Conservation (phyloP, 495 filamentous ascomycete species). For the Podospora didyma region DNA sequence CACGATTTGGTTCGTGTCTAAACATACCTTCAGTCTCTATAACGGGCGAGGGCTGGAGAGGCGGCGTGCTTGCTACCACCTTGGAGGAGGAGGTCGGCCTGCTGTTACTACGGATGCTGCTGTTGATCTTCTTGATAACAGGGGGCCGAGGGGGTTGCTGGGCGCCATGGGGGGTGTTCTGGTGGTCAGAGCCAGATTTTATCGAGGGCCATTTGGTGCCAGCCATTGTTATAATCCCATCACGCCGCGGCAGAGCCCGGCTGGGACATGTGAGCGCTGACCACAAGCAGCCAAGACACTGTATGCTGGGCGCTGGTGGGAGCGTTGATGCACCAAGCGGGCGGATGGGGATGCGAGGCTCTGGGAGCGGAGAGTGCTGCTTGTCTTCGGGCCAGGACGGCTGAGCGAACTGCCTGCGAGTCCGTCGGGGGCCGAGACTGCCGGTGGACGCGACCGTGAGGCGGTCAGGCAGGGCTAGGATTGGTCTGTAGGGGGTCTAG, state of each 20-base stretch:
- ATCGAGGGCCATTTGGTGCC: not conserved
- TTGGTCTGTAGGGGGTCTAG: not conserved
- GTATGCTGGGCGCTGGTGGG: not conserved
- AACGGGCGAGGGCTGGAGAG: too few relatives aligned
- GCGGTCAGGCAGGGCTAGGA: not conserved
- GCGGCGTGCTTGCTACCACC: too few relatives aligned
- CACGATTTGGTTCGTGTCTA: too few relatives aligned
- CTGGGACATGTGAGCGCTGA: not conserved
- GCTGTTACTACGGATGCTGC: not conserved
- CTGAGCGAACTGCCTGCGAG: not conserved
- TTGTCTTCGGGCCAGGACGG: not conserved
- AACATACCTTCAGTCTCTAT: too few relatives aligned
- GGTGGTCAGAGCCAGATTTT: not conserved
- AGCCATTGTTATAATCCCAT: not conserved
- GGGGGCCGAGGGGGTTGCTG: not conserved
- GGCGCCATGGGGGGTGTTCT: not conserved
- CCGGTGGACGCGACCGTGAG: constrained; percentile 1
- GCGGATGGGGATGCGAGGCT: not conserved
- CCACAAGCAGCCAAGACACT: not conserved
- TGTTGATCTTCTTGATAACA: not conserved
- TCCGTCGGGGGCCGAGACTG: constrained; percentile 8
- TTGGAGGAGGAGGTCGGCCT: not conserved
- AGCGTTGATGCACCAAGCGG: not conserved
- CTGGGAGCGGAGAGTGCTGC: not conserved
- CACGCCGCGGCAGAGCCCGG: not conserved